A percentile compares a stretch with the other conserved stretches of the same genome.
Evolutionary conservation across 116 monocot genomes (phyloP).

Genomic region (Thalassia testudinum): DNA sequence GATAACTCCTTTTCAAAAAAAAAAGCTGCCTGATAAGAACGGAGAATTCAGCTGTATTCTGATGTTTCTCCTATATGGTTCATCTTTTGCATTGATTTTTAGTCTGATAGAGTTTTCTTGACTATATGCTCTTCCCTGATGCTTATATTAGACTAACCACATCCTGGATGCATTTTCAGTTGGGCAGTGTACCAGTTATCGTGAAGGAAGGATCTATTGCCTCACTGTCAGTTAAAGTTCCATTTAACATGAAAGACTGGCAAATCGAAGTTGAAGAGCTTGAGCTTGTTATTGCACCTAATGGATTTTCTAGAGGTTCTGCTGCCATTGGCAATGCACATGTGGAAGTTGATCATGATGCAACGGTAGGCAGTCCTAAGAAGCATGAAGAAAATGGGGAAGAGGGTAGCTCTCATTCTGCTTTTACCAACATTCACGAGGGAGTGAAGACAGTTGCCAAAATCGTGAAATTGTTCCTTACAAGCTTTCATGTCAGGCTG

Average conservation of each 20-base stretch:
- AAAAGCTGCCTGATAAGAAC: too few relatives aligned
- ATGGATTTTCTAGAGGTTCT: background rate
- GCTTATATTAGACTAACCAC: too few relatives aligned
- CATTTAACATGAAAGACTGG: conserved; percentile 58
- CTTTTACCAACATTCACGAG: conserved; percentile 58
- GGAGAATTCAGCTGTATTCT: too few relatives aligned
- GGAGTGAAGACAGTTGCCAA: conserved; percentile 93
- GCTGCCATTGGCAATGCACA: background rate
- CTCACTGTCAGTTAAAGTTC: conserved; percentile 66
- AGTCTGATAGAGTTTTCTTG: too few relatives aligned
- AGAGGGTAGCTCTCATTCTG: conserved; percentile 13
- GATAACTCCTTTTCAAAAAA: too few relatives aligned
- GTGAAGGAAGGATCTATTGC: conserved; percentile 91
- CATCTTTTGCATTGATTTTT: too few relatives aligned
- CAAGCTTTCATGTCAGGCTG: conserved; percentile 68
- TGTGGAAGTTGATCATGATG: background rate
- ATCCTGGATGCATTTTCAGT: conserved; percentile 18
- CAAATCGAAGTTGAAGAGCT: conserved; percentile 88
- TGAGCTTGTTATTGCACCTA: conserved; percentile 71
- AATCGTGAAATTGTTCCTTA: conserved; percentile 79
- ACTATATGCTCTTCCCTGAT: too few relatives aligned
- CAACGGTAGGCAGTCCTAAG: conserved; percentile 1
- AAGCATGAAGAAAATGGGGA: conserved; percentile 14
- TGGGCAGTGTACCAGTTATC: conserved; percentile 40
- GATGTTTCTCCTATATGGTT: too few relatives aligned